A percentile compares a stretch with the other conserved stretches of the same genome.
Conservation (phyloP, 2,329 filamentous ascomycete species). For the Neonectria magnoliae region DNA sequence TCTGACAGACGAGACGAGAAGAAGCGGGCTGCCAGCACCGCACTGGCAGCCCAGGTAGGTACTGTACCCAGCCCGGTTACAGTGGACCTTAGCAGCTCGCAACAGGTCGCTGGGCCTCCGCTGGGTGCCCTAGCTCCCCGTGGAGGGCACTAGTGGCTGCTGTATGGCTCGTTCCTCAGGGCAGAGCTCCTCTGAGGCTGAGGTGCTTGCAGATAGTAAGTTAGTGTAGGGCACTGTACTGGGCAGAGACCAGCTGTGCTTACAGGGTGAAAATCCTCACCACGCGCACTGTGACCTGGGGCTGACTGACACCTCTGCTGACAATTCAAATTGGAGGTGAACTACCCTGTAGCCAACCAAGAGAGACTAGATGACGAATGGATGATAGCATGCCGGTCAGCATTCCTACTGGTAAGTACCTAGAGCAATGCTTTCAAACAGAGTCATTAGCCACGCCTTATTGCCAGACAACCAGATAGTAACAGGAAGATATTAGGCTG, state of each 20-base stretch:
- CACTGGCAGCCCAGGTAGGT: too few species aligned
- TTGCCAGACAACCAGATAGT: constrained; percentile 13
- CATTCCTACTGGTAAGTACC: neutral
- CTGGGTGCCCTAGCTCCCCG: constrained; percentile 1
- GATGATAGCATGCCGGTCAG: neutral
- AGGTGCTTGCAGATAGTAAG: neutral
- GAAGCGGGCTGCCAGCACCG: neutral
- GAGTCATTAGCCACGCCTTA: neutral
- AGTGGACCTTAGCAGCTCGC: neutral
- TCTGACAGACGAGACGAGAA: neutral
- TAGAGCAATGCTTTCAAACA: neutral
- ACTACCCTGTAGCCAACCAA: neutral
- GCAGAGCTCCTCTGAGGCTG: constrained; percentile 8
- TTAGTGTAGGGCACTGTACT: neutral
- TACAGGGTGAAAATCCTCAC: too few species aligned
- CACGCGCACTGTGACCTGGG: neutral
- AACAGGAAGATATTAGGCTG: neutral
- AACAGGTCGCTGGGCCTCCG: constrained; percentile 2
- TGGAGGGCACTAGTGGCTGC: neutral
- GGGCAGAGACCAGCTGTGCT: neutral
- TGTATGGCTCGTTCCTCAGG: constrained; percentile 4
- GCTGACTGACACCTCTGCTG: neutral
- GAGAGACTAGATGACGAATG: constrained; percentile 13
- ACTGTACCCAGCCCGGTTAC: neutral
- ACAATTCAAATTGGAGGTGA: too few species aligned